These are phyloP conservation scores for Fusarium xylarioides DNA, from an alignment of 2,329 filamentous ascomycete genomes.

Conservation along the genomic window DNA sequence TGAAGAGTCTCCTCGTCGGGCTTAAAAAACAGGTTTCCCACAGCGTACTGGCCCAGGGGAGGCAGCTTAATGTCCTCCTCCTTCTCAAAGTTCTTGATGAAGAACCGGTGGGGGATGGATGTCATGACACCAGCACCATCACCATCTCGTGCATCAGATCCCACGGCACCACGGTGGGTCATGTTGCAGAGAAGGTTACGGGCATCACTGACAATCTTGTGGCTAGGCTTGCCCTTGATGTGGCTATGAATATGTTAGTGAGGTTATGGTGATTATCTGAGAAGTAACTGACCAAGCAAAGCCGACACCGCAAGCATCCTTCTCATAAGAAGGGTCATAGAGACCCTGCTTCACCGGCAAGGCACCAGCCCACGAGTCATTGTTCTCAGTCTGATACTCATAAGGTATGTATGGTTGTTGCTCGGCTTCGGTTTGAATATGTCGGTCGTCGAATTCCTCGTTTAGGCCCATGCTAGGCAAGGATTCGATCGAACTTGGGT, in stretches of 20 bases:
- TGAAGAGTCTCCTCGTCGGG: slow-evolving; percentile 89
- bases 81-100: slow-evolving; percentile 96
- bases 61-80: slow-evolving; percentile 90
- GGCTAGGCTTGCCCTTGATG: slow-evolving; percentile 96
- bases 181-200: slow-evolving; percentile 98
- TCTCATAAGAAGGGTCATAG: slow-evolving; percentile 95
- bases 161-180: slow-evolving; percentile 98
- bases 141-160: slow-evolving; percentile 96
- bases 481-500: slow-evolving; percentile 44
- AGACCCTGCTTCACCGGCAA: slow-evolving; percentile 98
- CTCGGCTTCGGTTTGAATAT: slow-evolving; percentile 68
- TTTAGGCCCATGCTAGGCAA: slow-evolving; percentile 76
- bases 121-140: slow-evolving; percentile 99
- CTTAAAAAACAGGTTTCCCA: slow-evolving; percentile 98
- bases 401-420: slow-evolving; percentile 73
- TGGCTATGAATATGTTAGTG: slow-evolving; percentile 66
- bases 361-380: slow-evolving; percentile 89
- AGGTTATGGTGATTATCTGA: not conserved
- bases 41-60: slow-evolving; percentile 90
- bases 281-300: slow-evolving; percentile 84
- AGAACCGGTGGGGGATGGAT: slow-evolving; percentile 97
- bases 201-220: slow-evolving; percentile 99
- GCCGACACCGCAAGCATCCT: slow-evolving; percentile 99
- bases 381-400: slow-evolving; percentile 89
- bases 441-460: slow-evolving; percentile 74